A percentile compares a stretch with the other conserved stretches of the same genome.
phyloP scores from a whole-genome alignment of 495 filamentous ascomycete species.

The Hyaloscypha finlandica region DNA sequence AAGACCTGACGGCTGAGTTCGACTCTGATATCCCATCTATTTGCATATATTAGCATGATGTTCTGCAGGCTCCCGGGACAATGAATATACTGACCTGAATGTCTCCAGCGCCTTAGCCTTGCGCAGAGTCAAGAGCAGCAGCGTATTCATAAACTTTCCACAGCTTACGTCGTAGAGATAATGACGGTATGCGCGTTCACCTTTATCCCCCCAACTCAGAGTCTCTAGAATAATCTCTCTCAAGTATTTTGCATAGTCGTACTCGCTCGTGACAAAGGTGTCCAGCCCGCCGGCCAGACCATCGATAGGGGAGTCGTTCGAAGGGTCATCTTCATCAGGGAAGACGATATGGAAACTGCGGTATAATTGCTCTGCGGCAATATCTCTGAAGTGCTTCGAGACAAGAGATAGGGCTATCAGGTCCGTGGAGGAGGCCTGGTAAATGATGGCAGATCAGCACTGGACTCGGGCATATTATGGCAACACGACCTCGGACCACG shows the following conservation, averaged over 20 bases:
- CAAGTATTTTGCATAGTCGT: conserved; percentile 60
- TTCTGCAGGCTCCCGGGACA: not conserved
- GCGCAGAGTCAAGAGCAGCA: conserved; percentile 56
- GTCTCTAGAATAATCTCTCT: conserved; percentile 52
- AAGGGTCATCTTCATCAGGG: conserved; percentile 52
- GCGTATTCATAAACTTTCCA: conserved; percentile 63
- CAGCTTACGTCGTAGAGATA: conserved; percentile 51
- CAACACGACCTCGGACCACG: not conserved
- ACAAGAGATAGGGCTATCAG: conserved; percentile 56
- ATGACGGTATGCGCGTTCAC: conserved; percentile 45
- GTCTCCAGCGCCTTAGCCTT: conserved; percentile 54
- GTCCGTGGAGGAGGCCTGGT: conserved; percentile 44
- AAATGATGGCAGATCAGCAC: not conserved
- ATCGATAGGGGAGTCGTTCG: conserved; percentile 49
- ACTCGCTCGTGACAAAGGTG: conserved; percentile 60
- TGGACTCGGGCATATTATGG: not conserved
- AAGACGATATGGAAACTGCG: conserved; percentile 59
- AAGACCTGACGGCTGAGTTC: conserved; percentile 62
- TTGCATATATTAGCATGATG: conserved; percentile 12
- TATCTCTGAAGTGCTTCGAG: conserved; percentile 53
- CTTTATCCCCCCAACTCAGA: conserved; percentile 45
- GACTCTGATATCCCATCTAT: conserved; percentile 62
- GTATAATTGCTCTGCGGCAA: conserved; percentile 59
- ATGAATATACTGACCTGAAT: conserved; percentile 47
- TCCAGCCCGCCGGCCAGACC: conserved; percentile 55